These are phyloP conservation scores for Lactarius sp. DNA, from an alignment of 768 basidiomycete genomes.

Conservation along the genomic window DNA sequence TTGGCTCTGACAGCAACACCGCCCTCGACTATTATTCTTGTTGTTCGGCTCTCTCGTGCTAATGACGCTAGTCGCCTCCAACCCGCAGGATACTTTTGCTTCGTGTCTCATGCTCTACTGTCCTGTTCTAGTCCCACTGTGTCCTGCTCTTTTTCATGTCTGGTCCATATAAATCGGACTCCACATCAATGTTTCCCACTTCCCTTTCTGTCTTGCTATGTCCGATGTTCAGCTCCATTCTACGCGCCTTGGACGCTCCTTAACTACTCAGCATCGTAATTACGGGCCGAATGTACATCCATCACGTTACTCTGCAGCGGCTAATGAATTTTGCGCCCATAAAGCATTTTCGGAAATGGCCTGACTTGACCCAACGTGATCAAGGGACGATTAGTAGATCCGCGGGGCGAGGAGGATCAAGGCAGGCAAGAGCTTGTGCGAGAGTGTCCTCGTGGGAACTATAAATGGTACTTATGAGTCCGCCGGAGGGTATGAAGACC, in stretches of 20 bases:
- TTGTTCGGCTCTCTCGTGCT: background rate
- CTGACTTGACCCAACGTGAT: background rate
- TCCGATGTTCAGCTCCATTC: background rate
- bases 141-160: background rate
- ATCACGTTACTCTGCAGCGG: constrained; percentile 1
- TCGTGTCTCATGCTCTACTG: background rate
- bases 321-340: background rate
- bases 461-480: background rate
- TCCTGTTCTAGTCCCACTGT: background rate
- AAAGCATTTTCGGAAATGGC: background rate
- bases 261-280: background rate
- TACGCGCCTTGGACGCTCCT: constrained; percentile 10
- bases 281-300: constrained; percentile 8
- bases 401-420: constrained; percentile 5
- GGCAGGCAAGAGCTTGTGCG: background rate
- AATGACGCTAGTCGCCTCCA: constrained; percentile 4
- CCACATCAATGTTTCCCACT: background rate
- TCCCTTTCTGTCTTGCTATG: background rate
- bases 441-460: background rate
- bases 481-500: background rate
- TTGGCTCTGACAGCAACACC: constrained; percentile 12
- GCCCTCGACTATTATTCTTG: background rate
- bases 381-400: constrained; percentile 7
- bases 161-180: background rate
- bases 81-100: background rate